Percentiles rank a stretch among this genome's conserved stretches.
These are phyloP conservation scores for Aspergillus quadrilineatus DNA, from an alignment of 2,329 filamentous ascomycete genomes.

Conservation along the genomic window DNA sequence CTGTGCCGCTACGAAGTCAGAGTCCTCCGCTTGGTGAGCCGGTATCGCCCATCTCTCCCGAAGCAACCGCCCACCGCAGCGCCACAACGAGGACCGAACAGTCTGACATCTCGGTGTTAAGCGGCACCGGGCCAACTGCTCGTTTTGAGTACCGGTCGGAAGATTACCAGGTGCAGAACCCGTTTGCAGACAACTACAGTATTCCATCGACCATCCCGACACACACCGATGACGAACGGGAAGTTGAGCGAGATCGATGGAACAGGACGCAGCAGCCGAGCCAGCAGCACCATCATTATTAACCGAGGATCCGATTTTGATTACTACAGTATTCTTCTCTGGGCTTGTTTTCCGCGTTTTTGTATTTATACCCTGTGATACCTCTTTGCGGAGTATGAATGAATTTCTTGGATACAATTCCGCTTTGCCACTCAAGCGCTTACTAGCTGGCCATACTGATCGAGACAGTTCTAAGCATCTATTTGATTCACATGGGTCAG, in stretches of 20 bases:
- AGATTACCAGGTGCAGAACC: conserved; percentile 43
- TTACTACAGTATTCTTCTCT: background rate
- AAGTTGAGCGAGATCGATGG: conserved; percentile 14
- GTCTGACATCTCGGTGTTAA: conserved; percentile 5
- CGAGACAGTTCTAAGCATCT: background rate
- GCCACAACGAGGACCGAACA: conserved; percentile 3
- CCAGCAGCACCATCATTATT: conserved; percentile 2
- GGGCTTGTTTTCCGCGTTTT: background rate
- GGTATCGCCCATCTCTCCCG: conserved; percentile 17
- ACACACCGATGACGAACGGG: conserved; percentile 12
- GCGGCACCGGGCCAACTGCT: conserved; percentile 13
- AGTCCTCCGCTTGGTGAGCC: conserved; percentile 7
- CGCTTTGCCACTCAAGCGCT: background rate
- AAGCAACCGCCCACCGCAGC: background rate
- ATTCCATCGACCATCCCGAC: conserved; percentile 19
- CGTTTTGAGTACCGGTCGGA: conserved; percentile 39
- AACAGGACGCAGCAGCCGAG: conserved; percentile 9
- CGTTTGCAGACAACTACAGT: conserved; percentile 38
- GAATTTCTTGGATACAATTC: background rate
- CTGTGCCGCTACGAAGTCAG: conserved; percentile 17
- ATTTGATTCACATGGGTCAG: conserved; percentile 1
- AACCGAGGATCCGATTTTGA: background rate
- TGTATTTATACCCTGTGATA: conserved; percentile 20
- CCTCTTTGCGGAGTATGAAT: conserved; percentile 16
- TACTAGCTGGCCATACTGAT: background rate